Base-by-base conservation (phyloP, 495 filamentous ascomycete species). In the Daldinia childiae region DNA sequence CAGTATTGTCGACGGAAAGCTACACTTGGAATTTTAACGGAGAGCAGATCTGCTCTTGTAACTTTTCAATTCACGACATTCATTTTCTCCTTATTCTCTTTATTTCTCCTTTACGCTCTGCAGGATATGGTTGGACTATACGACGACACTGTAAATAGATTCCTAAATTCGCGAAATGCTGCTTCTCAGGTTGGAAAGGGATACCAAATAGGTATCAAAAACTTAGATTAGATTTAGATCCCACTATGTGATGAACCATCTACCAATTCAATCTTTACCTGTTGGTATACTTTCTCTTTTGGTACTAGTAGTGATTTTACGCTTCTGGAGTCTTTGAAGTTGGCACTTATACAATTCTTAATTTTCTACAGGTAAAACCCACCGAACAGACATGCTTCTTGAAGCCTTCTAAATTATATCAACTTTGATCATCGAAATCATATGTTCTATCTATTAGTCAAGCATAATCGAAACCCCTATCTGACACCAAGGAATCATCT, bases 201-300 rank as follows among this genome's bases (percentile, higher is more conserved):
- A 73, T 69, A 73, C 62, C 62, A 64, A 32, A 66, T 56, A 66
- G 62, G 62, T 69, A 69, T 66, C 61, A 62, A 69, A 66, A 66
- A 58, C 66, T 73, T 69, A 69, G 66, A 73, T 60, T 73, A 73
- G 71, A 73, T 58, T 69, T 69, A 69, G 65, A 73, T 73, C 66
- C 66, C 66, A 63, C 66, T 62, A 69, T 59, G 55, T 15, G 32
- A 58, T 15, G n/a, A 39, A 58, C 17, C 32, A 39, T 58, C 55
- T 19, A 39, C 32, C 32, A 58, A 58, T 41, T 24, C 55, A 24
- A 39, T 58, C 55, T 58, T 39, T 38, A 38, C 55, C n/a, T 38
- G 26, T 29, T 52, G 50, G 50, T 52, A 52, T 29, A 29, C 50
- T 15, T 14, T 52, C 2, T 52, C 12, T 14, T n/a, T n/a, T n/a